Evolutionary conservation across 768 basidiomycete species (phyloP).

Genomic region (Tephrocybe sp.): DNA sequence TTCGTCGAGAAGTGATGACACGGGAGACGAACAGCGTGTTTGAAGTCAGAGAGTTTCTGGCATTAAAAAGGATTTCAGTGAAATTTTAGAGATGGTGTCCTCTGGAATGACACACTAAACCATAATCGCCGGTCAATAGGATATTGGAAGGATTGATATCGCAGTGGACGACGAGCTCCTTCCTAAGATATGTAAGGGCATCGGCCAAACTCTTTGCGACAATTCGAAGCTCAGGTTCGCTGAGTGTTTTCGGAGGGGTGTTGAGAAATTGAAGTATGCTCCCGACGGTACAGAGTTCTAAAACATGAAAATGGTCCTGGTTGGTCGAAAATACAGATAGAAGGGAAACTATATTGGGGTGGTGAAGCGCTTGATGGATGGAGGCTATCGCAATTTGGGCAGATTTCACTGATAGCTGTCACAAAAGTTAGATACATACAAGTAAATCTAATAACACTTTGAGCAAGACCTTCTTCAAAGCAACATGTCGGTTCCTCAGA

Average conservation of each 20-base stretch:
- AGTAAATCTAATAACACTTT: background rate
- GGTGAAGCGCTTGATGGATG: slow-evolving; percentile 42
- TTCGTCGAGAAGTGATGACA: slow-evolving; percentile 19
- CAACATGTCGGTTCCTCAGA: slow-evolving; percentile 39
- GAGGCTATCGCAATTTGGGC: slow-evolving; percentile 14
- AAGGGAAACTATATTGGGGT: slow-evolving; percentile 48
- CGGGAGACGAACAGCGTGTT: slow-evolving; percentile 29
- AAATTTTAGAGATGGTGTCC: background rate
- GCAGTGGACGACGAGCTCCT: slow-evolving; percentile 41
- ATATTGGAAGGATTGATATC: slow-evolving; percentile 39
- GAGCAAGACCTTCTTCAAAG: slow-evolving; percentile 39
- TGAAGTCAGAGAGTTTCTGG: slow-evolving; percentile 47
- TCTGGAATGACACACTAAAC: slow-evolving; percentile 38
- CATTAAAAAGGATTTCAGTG: background rate
- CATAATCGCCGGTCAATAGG: slow-evolving; percentile 35
- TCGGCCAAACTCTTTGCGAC: slow-evolving; percentile 38
- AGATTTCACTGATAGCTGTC: slow-evolving; percentile 9
- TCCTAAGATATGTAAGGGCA: slow-evolving; percentile 41
- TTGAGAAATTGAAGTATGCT: slow-evolving; percentile 31
- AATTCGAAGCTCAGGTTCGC: slow-evolving; percentile 35
- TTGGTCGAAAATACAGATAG: slow-evolving; percentile 37
- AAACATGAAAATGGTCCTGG: slow-evolving; percentile 32
- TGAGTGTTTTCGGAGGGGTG: slow-evolving; percentile 19
- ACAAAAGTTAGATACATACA: background rate
- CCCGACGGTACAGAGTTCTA: slow-evolving; percentile 46